These are phyloP conservation scores for Erodium maritimum DNA, from an alignment of 345 rosid genomes.

Conservation along the genomic window DNA sequence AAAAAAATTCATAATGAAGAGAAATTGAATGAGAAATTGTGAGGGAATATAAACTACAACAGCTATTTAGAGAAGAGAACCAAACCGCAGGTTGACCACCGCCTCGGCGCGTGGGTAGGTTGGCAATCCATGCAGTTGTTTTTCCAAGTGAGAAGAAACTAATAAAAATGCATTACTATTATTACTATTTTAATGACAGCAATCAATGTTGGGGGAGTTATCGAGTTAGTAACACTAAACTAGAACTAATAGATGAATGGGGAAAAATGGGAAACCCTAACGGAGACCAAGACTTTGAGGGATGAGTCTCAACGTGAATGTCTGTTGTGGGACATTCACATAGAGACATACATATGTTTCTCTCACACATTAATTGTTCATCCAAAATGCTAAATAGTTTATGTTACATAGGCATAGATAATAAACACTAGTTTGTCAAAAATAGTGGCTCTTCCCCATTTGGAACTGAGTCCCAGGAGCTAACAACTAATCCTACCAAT, in stretches of 20 bases:
- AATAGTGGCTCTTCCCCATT: background rate
- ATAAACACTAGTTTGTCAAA: too few relatives aligned
- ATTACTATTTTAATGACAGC: background rate
- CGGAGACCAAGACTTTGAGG: slow-evolving; percentile 27
- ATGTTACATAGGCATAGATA: too few relatives aligned
- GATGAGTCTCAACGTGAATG: slow-evolving; percentile 50
- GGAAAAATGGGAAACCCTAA: slow-evolving; percentile 28
- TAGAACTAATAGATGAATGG: slow-evolving; percentile 1
- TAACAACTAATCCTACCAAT: too few relatives aligned
- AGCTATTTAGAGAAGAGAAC: background rate
- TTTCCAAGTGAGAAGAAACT: too few relatives aligned
- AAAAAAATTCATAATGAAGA: too few relatives aligned
- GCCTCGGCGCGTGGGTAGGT: slow-evolving; percentile 52
- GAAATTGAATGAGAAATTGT: too few relatives aligned
- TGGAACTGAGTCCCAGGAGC: background rate
- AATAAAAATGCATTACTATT: too few relatives aligned
- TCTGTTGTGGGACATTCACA: slow-evolving; percentile 59
- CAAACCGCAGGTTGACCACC: slow-evolving; percentile 33
- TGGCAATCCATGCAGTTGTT: slow-evolving; percentile 38
- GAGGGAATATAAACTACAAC: too few relatives aligned
- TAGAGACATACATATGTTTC: slow-evolving; percentile 18
- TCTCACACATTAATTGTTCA: background rate
- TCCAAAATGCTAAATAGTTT: background rate
- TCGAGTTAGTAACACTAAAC: slow-evolving; percentile 14
- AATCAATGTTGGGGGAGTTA: slow-evolving; percentile 1